Conservation (phyloP, 2,329 filamentous ascomycete species). For the Ceratocystis harringtonii region DNA sequence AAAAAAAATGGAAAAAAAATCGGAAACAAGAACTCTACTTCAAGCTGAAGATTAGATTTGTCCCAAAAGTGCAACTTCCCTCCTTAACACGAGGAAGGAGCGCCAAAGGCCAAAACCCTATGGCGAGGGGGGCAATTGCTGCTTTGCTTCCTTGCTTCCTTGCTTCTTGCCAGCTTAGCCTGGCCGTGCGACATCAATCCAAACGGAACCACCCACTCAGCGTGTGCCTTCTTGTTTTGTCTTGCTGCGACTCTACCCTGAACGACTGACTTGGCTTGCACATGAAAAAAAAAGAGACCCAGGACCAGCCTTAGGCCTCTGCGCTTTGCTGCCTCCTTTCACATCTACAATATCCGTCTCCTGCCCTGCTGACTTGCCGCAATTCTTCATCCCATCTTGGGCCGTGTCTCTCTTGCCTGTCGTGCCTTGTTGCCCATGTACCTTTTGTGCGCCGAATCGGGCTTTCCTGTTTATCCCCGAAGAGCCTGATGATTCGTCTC, state of each 20-base stretch:
- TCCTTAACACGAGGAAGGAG: slow-evolving; percentile 5
- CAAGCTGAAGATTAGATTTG: background rate
- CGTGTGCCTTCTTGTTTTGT: background rate
- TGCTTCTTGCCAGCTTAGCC: background rate
- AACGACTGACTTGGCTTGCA: background rate
- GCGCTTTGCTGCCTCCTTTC: background rate
- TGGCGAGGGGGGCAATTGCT: background rate
- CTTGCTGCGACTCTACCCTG: background rate
- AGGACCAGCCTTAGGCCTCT: background rate
- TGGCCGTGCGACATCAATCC: slow-evolving; percentile 1
- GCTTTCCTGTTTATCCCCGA: no score
- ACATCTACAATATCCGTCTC: background rate
- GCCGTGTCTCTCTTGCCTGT: background rate
- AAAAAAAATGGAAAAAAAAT: slow-evolving; percentile 2
- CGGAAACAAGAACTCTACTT: background rate
- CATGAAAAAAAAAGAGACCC: background rate
- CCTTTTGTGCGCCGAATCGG: background rate
- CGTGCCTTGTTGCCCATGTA: background rate
- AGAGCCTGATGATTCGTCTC: no score
- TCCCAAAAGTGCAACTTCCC: slow-evolving; percentile 1
- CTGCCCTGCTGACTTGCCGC: background rate
- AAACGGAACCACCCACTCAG: background rate
- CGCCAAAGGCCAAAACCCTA: slow-evolving; percentile 1
- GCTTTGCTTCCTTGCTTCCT: background rate
- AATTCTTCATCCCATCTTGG: background rate